Base-by-base conservation (phyloP, 129 eudicot genomes). In the Kitagawia praeruptora region DNA sequence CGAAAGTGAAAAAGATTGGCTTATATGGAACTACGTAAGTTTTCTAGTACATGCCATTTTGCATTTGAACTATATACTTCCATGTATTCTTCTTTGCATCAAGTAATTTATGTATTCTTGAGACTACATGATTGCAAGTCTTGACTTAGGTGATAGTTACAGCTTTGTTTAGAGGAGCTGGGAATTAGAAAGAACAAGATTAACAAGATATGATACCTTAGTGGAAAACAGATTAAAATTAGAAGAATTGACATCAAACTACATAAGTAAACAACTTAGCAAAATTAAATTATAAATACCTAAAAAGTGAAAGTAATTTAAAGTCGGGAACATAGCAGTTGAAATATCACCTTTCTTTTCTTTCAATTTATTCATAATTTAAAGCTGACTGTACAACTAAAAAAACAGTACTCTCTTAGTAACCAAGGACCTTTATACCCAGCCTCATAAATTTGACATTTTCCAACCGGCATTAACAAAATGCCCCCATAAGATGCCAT, bases 21-120 rank as follows among this genome's bases (percentile, higher is more conserved):
- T 87, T 95, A 77, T 88, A 86, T 75, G 98, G 98, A 83, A 80
- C 96, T 34, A 95, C 97, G 98, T 95, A 85, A 87, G 98, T 95
- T 82, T 83, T 61, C 74, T 56, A 47, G 64, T 38, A 11, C 31
- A 58, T 12, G 27, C 42, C 76, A 8, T 71, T 7, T 69, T 39
- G 58, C 47, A 75, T 63, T 67, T 38, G 34, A 25, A 3, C 44
- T 13, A 23, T 8, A 21, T 61, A 25, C 69, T 61, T n/a, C 16
- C 37, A n/a, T 61, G 37, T 61, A 25, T 9, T 58, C 12, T 58
- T n/a, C 14, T 11, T 2, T 25, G 14, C 69, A 58, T 61, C 34
- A 61, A 9, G 69, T 25, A 16, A 61, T 61, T 61, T n/a, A 61
- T n/a, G 69, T n/a, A 25, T 61, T 61, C 69, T 61, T 5, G 16